A percentile compares a stretch with the other conserved stretches of the same genome.
phyloP scores from a whole-genome alignment of 352 stramenopile genomes.

The Blastocystis sp. region DNA sequence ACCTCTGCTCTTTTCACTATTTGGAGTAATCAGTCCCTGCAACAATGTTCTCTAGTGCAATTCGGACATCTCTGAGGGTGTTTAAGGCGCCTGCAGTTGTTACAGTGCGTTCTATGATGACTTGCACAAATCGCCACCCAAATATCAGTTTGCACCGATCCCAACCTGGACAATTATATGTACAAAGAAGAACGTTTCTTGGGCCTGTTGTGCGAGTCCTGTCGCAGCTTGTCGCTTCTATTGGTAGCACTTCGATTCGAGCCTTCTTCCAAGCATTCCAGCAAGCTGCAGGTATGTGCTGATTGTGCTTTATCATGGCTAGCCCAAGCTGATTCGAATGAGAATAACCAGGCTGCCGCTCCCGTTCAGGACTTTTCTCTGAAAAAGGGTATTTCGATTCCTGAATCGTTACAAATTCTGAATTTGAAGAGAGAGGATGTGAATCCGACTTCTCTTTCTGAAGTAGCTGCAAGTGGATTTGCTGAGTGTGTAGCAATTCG shows the following conservation, averaged over 20 bases:
- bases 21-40: background rate
- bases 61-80: background rate
- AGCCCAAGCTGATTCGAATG: background rate
- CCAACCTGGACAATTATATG: background rate
- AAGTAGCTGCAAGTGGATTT: background rate
- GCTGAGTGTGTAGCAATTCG: conserved; percentile 68
- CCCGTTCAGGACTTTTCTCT: conserved; percentile 17
- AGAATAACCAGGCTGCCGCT: background rate
- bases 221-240: conserved; percentile 58
- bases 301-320: background rate
- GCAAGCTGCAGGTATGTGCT: conserved; percentile 58
- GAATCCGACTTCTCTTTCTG: background rate
- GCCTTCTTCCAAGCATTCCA: conserved; percentile 65
- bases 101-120: conserved; percentile 12
- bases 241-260: conserved; percentile 53
- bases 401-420: conserved; percentile 64
- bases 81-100: background rate
- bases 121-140: conserved; percentile 26
- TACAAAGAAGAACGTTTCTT: conserved; percentile 35
- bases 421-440: conserved; percentile 62
- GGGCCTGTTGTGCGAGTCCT: conserved; percentile 59
- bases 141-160: background rate
- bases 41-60: background rate
- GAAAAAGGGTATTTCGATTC: conserved; percentile 60
- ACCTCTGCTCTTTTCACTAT: too few relatives aligned